phyloP scores from a whole-genome alignment of 805 yeast species.

The Danielozyma ontarioensis region DNA sequence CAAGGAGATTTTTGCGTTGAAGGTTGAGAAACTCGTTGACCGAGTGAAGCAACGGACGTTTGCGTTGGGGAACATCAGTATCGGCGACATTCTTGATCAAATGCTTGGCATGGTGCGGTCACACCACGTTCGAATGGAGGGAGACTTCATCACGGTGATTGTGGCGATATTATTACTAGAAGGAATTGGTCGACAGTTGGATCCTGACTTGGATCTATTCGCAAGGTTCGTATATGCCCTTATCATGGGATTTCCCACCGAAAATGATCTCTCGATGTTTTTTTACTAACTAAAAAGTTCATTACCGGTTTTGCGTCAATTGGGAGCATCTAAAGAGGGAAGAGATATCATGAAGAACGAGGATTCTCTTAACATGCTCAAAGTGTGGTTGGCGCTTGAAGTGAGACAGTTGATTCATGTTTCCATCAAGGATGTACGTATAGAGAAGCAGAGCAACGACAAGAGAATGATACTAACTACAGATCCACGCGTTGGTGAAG shows the following conservation, averaged over 20 bases:
- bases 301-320: conserved; percentile 76
- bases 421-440: conserved; percentile 71
- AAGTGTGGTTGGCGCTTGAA: conserved; percentile 88
- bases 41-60: conserved; percentile 83
- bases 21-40: conserved; percentile 78
- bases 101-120: conserved; percentile 86
- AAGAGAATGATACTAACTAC: conserved; percentile 15
- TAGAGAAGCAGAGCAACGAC: not conserved
- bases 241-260: conserved; percentile 38
- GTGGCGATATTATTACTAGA: conserved; percentile 87
- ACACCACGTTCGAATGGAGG: conserved; percentile 97
- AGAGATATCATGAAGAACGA: conserved; percentile 49
- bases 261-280: conserved; percentile 14
- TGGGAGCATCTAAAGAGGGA: conserved; percentile 67
- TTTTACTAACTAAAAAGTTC: conserved; percentile 42
- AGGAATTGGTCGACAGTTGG: conserved; percentile 92
- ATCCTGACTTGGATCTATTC: conserved; percentile 89
- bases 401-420: conserved; percentile 81
- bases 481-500: conserved; percentile 40
- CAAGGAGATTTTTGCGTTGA: conserved; percentile 78
- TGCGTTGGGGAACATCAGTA: conserved; percentile 84
- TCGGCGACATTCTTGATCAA: conserved; percentile 84
- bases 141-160: conserved; percentile 93
- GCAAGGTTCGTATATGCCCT: conserved; percentile 80
- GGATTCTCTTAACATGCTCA: conserved; percentile 72